Evolutionary conservation across 805 yeast genomes (phyloP).

Genomic region (Pichia cephalocereana): DNA sequence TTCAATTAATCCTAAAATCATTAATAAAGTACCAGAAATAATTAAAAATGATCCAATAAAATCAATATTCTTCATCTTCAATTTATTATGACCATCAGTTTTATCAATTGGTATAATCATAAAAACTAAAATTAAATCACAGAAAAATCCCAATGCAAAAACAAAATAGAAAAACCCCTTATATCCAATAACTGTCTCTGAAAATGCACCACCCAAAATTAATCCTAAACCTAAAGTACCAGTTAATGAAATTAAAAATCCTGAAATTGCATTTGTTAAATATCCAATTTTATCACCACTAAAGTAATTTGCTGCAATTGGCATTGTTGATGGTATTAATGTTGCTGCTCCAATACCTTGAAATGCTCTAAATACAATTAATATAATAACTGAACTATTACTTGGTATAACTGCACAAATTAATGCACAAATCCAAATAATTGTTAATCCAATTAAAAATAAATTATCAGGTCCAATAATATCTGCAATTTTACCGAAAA

Average conservation of each 20-base stretch:
- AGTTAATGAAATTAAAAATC: conserved; percentile 15
- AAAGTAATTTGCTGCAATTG: conserved; percentile 18
- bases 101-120: conserved; percentile 23
- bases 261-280: conserved; percentile 10
- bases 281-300: conserved; percentile 9
- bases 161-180: conserved; percentile 30
- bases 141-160: conserved; percentile 22
- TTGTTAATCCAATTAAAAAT: conserved; percentile 16
- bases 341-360: conserved; percentile 38
- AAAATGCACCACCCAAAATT: conserved; percentile 37
- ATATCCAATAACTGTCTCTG: conserved; percentile 29
- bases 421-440: conserved; percentile 20
- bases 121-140: conserved; percentile 14
- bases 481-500: conserved; percentile 35
- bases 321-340: conserved; percentile 26
- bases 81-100: conserved; percentile 18
- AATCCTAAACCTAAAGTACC: conserved; percentile 31
- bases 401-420: conserved; percentile 27
- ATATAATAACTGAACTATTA: conserved; percentile 23
- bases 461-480: conserved; percentile 30
- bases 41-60: conserved; percentile 27
- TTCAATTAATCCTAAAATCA: conserved; percentile 36
- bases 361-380: conserved; percentile 35
- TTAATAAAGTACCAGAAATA: conserved; percentile 28
- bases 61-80: conserved; percentile 24